Evolutionary conservation across 306 rosid genomes (phyloP).

Genomic region (Canavalia gladiata): DNA sequence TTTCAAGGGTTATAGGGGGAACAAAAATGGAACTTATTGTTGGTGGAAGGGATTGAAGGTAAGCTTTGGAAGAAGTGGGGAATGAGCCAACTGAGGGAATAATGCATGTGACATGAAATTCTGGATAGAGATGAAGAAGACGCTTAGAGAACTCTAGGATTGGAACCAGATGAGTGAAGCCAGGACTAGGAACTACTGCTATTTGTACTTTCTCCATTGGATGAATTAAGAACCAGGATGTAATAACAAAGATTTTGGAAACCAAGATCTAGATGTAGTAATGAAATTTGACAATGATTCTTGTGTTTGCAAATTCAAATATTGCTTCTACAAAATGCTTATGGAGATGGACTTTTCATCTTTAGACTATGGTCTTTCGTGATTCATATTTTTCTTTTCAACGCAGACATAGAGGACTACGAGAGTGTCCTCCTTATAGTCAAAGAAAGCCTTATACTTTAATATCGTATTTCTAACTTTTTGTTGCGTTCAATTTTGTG

Average conservation of each 20-base stretch:
- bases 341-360: too few relatives aligned
- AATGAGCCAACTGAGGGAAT: conserved; percentile 47
- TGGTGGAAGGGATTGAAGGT: conserved; percentile 50
- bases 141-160: conserved; percentile 48
- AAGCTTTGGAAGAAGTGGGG: conserved; percentile 17
- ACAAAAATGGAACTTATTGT: conserved; percentile 40
- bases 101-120: conserved; percentile 49
- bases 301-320: too few relatives aligned
- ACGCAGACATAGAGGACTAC: too few relatives aligned
- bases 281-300: too few relatives aligned
- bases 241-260: not conserved
- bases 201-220: conserved; percentile 49
- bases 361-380: too few relatives aligned
- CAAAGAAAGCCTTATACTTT: too few relatives aligned
- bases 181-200: conserved; percentile 51
- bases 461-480: too few relatives aligned
- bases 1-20: not conserved
- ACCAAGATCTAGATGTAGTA: too few relatives aligned
- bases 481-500: too few relatives aligned
- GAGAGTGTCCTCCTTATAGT: too few relatives aligned
- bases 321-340: too few relatives aligned
- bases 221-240: not conserved
- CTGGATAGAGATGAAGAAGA: conserved; percentile 44
- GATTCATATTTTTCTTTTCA: too few relatives aligned
- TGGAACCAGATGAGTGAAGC: conserved; percentile 49